Evolutionary conservation across 371 early-diverging fungal genomes (phyloP).

Genomic region (Lichtheimia ramosa): DNA sequence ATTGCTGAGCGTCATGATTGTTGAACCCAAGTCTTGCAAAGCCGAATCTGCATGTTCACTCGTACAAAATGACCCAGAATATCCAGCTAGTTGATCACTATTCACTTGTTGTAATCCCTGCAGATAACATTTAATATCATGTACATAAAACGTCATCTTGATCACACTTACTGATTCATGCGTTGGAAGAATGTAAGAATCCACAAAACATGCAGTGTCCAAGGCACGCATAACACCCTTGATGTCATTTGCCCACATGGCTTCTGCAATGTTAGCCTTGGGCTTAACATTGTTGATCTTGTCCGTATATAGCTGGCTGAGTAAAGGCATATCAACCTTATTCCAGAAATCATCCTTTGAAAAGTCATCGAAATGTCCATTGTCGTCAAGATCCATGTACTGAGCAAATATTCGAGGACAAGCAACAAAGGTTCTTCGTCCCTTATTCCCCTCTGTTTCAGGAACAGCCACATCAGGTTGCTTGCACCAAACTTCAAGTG

Average conservation of each 20-base stretch:
- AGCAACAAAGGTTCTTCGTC: neutral
- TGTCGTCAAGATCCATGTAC: neutral
- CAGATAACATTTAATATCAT: neutral
- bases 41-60: neutral
- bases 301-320: slow-evolving; percentile 1
- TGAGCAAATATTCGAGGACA: slow-evolving; percentile 3
- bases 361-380: neutral
- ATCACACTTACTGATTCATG: neutral
- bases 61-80: neutral
- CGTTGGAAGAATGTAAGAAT: neutral
- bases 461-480: neutral
- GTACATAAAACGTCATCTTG: no score
- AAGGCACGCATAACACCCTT: slow-evolving; percentile 1
- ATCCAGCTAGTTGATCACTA: slow-evolving; percentile 5
- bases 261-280: neutral
- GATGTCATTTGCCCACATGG: neutral
- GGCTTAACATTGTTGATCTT: neutral
- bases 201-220: slow-evolving; percentile 1
- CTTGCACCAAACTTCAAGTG: slow-evolving; percentile 32
- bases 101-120: neutral
- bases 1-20: neutral
- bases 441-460: neutral
- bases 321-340: neutral
- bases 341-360: neutral
- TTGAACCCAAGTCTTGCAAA: neutral